Conservation (phyloP, 2,329 filamentous ascomycete genomes). For the Chrysoporthe puriensis region DNA sequence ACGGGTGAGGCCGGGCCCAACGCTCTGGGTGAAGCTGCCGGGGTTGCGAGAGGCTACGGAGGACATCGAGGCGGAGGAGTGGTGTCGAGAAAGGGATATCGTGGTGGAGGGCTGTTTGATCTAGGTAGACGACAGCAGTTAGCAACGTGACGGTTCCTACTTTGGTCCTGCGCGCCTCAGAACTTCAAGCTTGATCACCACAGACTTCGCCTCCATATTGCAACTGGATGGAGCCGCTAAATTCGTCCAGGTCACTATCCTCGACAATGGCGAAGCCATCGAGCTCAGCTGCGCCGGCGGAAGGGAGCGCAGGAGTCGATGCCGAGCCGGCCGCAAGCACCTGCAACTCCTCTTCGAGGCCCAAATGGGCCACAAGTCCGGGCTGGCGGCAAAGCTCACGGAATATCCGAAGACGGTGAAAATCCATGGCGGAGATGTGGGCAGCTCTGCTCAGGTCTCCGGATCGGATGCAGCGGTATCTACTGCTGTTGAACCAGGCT, state of each 20-base stretch:
- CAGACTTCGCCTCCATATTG: conserved; percentile 14
- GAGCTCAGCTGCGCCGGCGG: not conserved
- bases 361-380: not conserved
- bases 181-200: not conserved
- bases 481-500: not conserved
- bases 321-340: not conserved
- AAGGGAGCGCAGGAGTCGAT: not conserved
- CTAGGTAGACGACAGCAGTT: conserved; percentile 33
- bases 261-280: conserved; percentile 1
- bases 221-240: conserved; percentile 15
- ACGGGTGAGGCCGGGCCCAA: conserved; percentile 57
- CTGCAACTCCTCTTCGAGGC: not conserved
- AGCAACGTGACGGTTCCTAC: not conserved
- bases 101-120: conserved; percentile 40
- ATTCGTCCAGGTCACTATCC: conserved; percentile 1
- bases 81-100: conserved; percentile 41
- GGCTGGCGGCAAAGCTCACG: not conserved
- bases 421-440: not conserved
- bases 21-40: conserved; percentile 57
- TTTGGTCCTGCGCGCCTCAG: not conserved
- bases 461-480: not conserved
- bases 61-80: conserved; percentile 45
- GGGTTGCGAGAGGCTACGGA: conserved; percentile 47
- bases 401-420: not conserved
- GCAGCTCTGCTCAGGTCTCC: not conserved